Conservation (phyloP, 2,329 filamentous ascomycete species). For the Grosmannia penicillata region DNA sequence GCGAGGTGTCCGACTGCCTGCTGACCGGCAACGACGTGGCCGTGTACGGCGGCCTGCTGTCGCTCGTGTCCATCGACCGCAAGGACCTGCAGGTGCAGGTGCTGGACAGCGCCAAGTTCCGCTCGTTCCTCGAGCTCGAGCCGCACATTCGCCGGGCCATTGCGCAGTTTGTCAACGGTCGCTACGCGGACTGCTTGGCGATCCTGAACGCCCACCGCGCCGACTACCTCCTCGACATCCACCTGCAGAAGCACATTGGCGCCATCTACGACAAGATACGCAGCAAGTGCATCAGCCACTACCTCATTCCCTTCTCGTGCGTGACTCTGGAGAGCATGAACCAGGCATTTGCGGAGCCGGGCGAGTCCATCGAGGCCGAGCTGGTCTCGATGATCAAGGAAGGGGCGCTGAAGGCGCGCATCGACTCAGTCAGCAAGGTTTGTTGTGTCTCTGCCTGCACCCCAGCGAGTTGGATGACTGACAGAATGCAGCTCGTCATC, state of each 20-base stretch:
- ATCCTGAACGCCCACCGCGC: conserved; percentile 68
- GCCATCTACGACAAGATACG: conserved; percentile 62
- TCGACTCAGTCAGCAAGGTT: conserved; percentile 70
- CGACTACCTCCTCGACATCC: conserved; percentile 84
- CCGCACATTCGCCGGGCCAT: conserved; percentile 89
- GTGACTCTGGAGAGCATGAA: conserved; percentile 72
- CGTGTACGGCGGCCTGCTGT: conserved; percentile 79
- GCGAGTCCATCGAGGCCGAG: conserved; percentile 55
- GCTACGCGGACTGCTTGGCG: conserved; percentile 72
- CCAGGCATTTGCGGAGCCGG: conserved; percentile 53
- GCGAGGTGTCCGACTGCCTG: conserved; percentile 49
- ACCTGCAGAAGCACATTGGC: conserved; percentile 61
- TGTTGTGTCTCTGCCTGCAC: background rate
- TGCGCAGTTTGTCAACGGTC: conserved; percentile 73
- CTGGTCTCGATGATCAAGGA: conserved; percentile 63
- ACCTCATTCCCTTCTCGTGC: conserved; percentile 78
- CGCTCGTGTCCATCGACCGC: conserved; percentile 79
- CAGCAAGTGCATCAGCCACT: conserved; percentile 85
- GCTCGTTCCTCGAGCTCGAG: conserved; percentile 79
- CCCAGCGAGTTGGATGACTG: background rate
- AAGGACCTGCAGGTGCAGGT: conserved; percentile 59
- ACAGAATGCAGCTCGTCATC: conserved; percentile 46
- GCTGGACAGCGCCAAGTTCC: conserved; percentile 67
- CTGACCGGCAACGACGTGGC: conserved; percentile 78
- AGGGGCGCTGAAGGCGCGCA: conserved; percentile 58